Percentiles rank a stretch among this genome's conserved stretches.
Conservation (phyloP, 1,139 yeast species). For the Suzukiozyma palmioleophila region DNA sequence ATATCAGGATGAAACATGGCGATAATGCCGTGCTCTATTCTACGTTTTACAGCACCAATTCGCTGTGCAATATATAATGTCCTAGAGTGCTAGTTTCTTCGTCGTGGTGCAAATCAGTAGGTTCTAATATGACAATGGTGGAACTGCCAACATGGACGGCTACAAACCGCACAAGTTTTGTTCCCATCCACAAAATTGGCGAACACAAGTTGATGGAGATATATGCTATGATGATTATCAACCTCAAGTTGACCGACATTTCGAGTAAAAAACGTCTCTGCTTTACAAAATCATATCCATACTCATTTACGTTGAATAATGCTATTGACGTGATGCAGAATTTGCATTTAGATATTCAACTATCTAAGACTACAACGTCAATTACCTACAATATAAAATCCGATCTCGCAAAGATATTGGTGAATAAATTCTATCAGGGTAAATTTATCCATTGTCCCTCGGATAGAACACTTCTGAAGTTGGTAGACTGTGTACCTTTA, state of each 20-base stretch:
- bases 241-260: conserved; percentile 37
- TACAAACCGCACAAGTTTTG: neutral
- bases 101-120: neutral
- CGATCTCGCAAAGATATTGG: conserved; percentile 46
- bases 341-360: conserved; percentile 45
- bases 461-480: conserved; percentile 57
- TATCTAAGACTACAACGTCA: conserved; percentile 49
- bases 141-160: neutral
- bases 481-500: conserved; percentile 39
- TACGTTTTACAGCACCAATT: too few species aligned
- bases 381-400: conserved; percentile 57
- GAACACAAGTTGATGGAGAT: conserved; percentile 35
- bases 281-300: conserved; percentile 35
- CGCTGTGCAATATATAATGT: too few species aligned
- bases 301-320: conserved; percentile 46
- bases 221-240: conserved; percentile 48
- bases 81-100: too few species aligned
- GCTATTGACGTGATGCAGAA: conserved; percentile 52
- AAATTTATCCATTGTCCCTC: conserved; percentile 73
- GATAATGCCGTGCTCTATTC: too few species aligned
- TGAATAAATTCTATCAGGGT: conserved; percentile 59
- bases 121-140: neutral
- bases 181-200: conserved; percentile 1
- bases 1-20: too few species aligned
- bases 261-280: conserved; percentile 9